Percentiles rank a stretch among this genome's conserved stretches.
These are phyloP conservation scores for Trichoderma lentiforme DNA, from an alignment of 2,329 filamentous ascomycete species.

Conservation along the genomic window DNA sequence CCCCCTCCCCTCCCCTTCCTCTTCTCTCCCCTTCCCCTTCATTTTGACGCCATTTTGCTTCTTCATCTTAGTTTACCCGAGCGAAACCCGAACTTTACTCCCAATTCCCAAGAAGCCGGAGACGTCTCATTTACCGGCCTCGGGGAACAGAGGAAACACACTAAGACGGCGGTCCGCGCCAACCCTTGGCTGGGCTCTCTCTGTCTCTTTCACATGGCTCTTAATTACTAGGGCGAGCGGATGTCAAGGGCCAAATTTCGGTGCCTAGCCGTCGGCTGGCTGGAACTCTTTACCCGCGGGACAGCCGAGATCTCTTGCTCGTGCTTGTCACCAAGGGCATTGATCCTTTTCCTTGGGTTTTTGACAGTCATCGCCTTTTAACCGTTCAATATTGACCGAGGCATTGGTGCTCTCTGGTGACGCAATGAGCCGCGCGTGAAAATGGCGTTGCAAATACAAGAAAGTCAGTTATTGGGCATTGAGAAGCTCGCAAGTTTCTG, in stretches of 20 bases:
- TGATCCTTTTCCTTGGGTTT: neutral
- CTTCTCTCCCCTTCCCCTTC: neutral
- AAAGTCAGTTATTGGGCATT: neutral
- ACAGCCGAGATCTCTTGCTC: neutral
- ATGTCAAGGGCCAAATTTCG: neutral
- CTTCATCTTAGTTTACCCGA: slow-evolving; percentile 8
- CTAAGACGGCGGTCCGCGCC: neutral
- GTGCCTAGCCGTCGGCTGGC: slow-evolving; percentile 2
- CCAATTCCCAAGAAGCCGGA: slow-evolving; percentile 12
- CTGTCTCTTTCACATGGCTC: neutral
- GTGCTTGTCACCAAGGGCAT: neutral
- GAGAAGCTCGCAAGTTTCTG: neutral
- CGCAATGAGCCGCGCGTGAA: neutral
- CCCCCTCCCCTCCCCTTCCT: neutral
- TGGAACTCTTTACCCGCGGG: neutral
- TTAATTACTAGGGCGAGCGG: neutral
- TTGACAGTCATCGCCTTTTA: neutral
- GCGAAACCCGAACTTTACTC: neutral
- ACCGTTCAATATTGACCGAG: neutral
- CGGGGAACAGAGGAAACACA: neutral
- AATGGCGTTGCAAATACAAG: neutral
- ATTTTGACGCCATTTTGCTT: slow-evolving; percentile 11
- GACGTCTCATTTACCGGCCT: neutral
- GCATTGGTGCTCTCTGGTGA: neutral
- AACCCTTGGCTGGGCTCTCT: neutral